Base-by-base conservation (phyloP, 2,329 filamentous ascomycete species). In the Pseudogymnoascus sp. region DNA sequence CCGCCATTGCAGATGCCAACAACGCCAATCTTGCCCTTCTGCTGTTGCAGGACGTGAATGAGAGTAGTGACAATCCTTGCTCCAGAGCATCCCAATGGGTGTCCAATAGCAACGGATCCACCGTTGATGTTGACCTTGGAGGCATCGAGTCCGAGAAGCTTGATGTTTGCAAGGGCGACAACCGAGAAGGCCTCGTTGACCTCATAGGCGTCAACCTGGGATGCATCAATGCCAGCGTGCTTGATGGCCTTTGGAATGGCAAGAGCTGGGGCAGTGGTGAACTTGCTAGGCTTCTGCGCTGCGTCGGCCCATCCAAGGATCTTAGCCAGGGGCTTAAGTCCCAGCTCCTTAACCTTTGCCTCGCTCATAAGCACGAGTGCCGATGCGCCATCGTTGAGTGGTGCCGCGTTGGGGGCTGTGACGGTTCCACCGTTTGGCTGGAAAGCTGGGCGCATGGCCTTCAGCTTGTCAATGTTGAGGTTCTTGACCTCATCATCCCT, bases 151-250 rank as follows among this genome's bases (percentile, higher is more conserved):
- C 81, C 82, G 40, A 99, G 86, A 61, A 97, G 76, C 84, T 99
- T 96, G 79, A 96, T 86, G 81, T 99, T 99, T 68, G 94, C 92
- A 60, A 99, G 83, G 39, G 94, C 91, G 66, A 99, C 94, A 59
- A 96, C 94, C 66, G 90, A 94, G 82, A 99, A 99, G 42, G 94
- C 94, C 82, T 99, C 94, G 81, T 99, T 99, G 82, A 99, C 97
- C 82, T 99, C 94, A 76, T 94, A 99, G 69, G 86, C 94, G 72
- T 97, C 93, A 63, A 99, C 82, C 64, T 90, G 82, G 66, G 87
- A 85, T 69, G 87, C 82, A 62, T 85, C 83, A 65, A 99, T 79
- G 65, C 90, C 89, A 65, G 94, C 94, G 78, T 99, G 93, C 82
- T 93, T 92, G 72, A 99, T 85, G 63, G 94, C 94, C 82, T 97